Base-by-base conservation (phyloP, 2,329 filamentous ascomycete genomes). In the Colletotrichum cereale region DNA sequence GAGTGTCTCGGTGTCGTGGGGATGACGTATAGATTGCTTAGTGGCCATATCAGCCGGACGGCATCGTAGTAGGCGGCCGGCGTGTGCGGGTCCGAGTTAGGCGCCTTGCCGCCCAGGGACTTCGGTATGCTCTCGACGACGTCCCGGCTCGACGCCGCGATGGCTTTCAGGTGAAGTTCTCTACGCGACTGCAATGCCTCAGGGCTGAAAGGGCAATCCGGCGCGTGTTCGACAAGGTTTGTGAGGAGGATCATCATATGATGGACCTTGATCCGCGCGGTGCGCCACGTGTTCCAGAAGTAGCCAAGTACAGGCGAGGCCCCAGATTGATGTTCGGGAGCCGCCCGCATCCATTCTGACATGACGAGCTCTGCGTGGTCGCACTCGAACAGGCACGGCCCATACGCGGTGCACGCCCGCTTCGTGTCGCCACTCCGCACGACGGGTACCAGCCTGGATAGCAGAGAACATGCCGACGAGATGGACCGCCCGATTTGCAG, bases 41-140 rank as follows among this genome's bases (percentile, higher is more conserved):
- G 76, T 11, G 82, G 82, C 79, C 81, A 84, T 21, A 83, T 76
- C 36, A 83, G 69, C 75, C 78, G 80, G 48, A 84, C 66, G 1
- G 80, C 81, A 36, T 82, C 80, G 64, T 83, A 82, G 48, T 82
- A 73, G 14, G 77, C 75, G 50, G 74, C 76, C 29, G 81, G 82
- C 12, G 80, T 75, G 44, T 75, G 36, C 44, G 62, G 75, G 58
- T 79, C 77, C 12, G 74, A 73, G 44, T 75, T 73, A 2, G 73
- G 71, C 12, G 74, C 65, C 26, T 76, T 73, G 2, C 76, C 75
- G 16, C 76, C 77, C 12, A 83, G 71, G 8, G 76, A 69, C 14
- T 26, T 47, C 0, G 77, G 77, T 6, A 80, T 72, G 31, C 68
- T 70, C 16, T 77, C 73, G 24, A 83, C 38, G 11, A 84, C 78